Evolutionary conservation across 176 grass and related monocot genomes (phyloP), one percentile per base, ranked within the genome.

Genomic region (Bonia amplexicaulis): DNA sequence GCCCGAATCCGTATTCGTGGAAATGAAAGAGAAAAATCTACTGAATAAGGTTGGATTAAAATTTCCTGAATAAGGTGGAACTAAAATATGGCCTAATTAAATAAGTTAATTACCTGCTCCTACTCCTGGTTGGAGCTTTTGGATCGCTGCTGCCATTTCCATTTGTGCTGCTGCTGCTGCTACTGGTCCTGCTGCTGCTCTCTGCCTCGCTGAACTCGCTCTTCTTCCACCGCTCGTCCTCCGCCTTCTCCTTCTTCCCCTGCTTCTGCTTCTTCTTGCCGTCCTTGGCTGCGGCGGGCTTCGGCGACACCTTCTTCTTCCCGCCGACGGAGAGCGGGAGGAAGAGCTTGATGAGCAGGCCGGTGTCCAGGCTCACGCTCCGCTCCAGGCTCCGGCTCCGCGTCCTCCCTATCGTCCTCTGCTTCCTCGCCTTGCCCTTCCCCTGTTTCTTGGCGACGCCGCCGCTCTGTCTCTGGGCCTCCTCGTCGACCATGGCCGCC

Each of bases 281-380:
- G 22, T 77, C 73, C 16, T 87, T 89, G 59, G 23, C 51, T n/a
- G 29, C 17, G 41, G 77, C 35, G 0, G 84, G 87, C 78, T 80
- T 90, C 6, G 87, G 90, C 40, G 89, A 93, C 22, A 92, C 88
- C 85, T 92, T 97, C 88, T 91, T 93, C 83, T 54, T 89, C 39
- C 84, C 45, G 52, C 79, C 74, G 62, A 89, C 3, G 46, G 83
- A 93, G n/a, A 92, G 72, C 14, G 96, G 89, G 8, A 87, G 19
- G 86, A 93, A 92, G 85, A 95, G 80, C 76, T 90, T 98, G 79
- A 91, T 87, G 51, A 98, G 85, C 58, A 93, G 77, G 8, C 91
- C 91, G 0, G 89, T 90, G 73, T 98, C 87, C 12, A 87, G 57
- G 77, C 83, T 95, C 11, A 89, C 85, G 76, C 80, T 93, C 53